Evolutionary conservation across 805 yeast species (phyloP).

Genomic region (Saccharomycopsis schoenii): DNA sequence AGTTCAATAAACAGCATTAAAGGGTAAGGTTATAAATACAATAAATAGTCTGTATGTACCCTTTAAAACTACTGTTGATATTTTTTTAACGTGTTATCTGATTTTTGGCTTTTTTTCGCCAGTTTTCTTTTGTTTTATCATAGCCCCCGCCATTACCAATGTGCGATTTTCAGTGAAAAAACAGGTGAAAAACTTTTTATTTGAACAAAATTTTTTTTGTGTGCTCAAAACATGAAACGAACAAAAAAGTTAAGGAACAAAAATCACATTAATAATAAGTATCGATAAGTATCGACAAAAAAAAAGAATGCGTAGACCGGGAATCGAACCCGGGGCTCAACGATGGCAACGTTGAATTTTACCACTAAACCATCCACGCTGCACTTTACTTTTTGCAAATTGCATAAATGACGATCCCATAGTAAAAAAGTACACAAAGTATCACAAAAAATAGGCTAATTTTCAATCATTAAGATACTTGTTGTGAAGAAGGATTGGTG

Average conservation of each 20-base stretch:
- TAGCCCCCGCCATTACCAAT: not conserved
- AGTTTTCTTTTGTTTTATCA: not conserved
- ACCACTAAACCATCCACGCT: slow-evolving; percentile 49
- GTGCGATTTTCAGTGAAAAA: not conserved
- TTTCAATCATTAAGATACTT: no score
- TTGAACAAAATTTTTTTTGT: not conserved
- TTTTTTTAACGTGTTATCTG: slow-evolving; percentile 1
- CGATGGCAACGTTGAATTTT: slow-evolving; percentile 49
- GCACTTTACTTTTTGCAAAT: not conserved
- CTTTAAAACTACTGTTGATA: not conserved
- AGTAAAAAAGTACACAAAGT: no score
- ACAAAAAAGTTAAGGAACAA: not conserved
- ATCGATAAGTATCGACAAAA: not conserved
- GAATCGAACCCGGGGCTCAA: slow-evolving; percentile 53
- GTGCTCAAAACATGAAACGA: no score
- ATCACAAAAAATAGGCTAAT: no score
- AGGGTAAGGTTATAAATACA: not conserved
- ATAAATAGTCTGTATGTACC: not conserved
- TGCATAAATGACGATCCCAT: no score
- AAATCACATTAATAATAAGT: not conserved
- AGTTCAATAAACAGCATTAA: not conserved
- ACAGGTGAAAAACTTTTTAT: not conserved
- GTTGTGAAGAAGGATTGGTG: no score
- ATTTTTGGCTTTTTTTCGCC: not conserved
- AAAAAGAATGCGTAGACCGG: slow-evolving; percentile 42